Percentiles rank a stretch among this genome's conserved stretches.
phyloP scores from a whole-genome alignment of 805 yeast species.

The Metschnikowia colocasiae region DNA sequence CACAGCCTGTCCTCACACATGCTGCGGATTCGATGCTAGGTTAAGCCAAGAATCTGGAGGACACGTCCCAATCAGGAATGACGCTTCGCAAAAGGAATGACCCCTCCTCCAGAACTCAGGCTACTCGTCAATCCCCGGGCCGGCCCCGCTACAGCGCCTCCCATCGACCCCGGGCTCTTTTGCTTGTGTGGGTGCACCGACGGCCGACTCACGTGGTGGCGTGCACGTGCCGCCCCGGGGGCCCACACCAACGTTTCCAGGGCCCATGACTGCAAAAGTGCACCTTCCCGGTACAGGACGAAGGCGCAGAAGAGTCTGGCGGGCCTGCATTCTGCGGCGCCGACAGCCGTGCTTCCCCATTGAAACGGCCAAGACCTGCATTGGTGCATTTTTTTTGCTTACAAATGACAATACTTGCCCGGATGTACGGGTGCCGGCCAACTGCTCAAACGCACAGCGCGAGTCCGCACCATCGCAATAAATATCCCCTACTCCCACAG shows the following conservation, averaged over 20 bases:
- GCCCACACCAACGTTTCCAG: neutral
- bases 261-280: neutral
- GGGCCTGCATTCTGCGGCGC: neutral
- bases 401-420: neutral
- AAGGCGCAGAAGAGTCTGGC: neutral
- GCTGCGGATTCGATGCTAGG: neutral
- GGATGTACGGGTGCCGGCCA: neutral
- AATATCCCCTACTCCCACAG: neutral
- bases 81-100: too few relatives aligned
- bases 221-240: too few relatives aligned
- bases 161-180: too few relatives aligned
- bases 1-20: neutral
- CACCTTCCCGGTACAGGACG: neutral
- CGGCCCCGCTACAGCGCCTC: too few relatives aligned
- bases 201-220: neutral
- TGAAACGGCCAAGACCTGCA: neutral
- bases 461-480: neutral
- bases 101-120: too few relatives aligned
- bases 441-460: neutral
- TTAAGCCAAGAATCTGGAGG: neutral
- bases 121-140: too few relatives aligned
- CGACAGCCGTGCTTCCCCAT: neutral
- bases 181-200: too few relatives aligned
- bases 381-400: neutral
- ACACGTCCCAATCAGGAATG: neutral